Percentiles rank a stretch among this genome's conserved stretches.
These are phyloP conservation scores for Alternaria ethzedia DNA, from an alignment of 2,329 filamentous ascomycete genomes.

Conservation along the genomic window DNA sequence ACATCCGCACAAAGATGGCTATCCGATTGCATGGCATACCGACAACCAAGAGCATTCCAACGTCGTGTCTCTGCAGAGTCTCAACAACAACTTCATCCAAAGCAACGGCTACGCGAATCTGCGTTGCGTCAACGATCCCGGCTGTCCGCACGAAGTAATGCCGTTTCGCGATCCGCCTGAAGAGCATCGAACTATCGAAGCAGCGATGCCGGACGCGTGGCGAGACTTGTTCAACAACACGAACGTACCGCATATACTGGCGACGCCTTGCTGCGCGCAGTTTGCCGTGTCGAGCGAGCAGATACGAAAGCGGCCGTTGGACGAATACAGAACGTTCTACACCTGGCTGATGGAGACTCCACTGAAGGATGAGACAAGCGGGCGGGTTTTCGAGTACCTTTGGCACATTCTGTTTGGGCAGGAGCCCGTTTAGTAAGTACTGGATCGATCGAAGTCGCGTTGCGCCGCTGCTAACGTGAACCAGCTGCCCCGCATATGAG, in stretches of 20 bases:
- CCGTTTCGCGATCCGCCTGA: conserved; percentile 37
- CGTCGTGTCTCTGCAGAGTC: conserved; percentile 9
- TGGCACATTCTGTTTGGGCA: conserved; percentile 37
- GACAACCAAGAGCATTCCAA: conserved; percentile 18
- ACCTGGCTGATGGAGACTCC: conserved; percentile 31
- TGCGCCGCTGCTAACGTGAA: conserved; percentile 7
- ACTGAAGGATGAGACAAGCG: conserved; percentile 30
- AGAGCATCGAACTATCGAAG: conserved; percentile 15
- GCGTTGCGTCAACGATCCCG: conserved; percentile 47
- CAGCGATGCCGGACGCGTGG: conserved; percentile 27
- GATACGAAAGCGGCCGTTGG: conserved; percentile 29
- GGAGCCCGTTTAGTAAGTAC: conserved; percentile 27
- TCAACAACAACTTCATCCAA: conserved; percentile 49
- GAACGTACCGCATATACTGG: conserved; percentile 41
- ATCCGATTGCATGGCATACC: conserved; percentile 11
- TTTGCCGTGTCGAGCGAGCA: conserved; percentile 45
- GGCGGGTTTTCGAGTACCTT: conserved; percentile 33
- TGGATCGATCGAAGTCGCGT: neutral
- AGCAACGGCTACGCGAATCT: conserved; percentile 51
- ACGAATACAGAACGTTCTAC: conserved; percentile 35
- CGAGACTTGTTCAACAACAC: conserved; percentile 17
- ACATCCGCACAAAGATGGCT: conserved; percentile 22
- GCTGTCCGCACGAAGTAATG: conserved; percentile 50
- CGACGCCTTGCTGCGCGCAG: conserved; percentile 54
- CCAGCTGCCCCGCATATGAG: conserved; percentile 25